Base-by-base conservation (phyloP, 306 rosid genomes). In the Arachis hypogaea region DNA sequence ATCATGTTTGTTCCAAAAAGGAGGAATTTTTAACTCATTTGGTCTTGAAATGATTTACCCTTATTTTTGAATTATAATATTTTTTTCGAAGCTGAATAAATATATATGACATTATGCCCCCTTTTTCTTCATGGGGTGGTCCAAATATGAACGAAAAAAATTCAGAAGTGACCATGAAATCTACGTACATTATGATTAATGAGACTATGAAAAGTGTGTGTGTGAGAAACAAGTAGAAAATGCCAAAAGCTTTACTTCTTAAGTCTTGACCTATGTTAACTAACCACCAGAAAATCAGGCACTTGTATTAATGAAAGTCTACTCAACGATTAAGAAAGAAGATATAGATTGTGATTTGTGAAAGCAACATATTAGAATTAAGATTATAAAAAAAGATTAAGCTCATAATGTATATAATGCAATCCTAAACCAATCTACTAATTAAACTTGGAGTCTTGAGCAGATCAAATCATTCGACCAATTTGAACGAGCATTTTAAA, bases 151-250 rank as follows among this genome's bases (percentile, higher is more conserved):
- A 66, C 55, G 36, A 77, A 77, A 66, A 77, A 1, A 66, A 67
- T 73, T 84, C 65, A 77, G 66, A 52, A 63, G 61, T 80, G 78
- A 65, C 80, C 56, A 2, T 41, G 46, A 67, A 72, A 72, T 72
- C 82, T 62, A 72, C 14, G 52, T 42, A 78, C 59, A 72, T 72
- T 72, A 82, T 81, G 68, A 81, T 81, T 55, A 66, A 77, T 1
- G n/a, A n/a, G 56, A 67, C 64, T 54, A 78, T 38, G 11, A 66
- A 62, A 44, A 52, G 67, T 16, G 57, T 73, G 47, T 38, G 61
- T 4, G 68, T 72, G 70, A 81, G 71, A 49, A 77, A 22, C 84
- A 70, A 84, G 77, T 75, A 74, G 74, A 77, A 80, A 80, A 82
- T 82, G 79, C 76, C 85, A 80, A 82, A 46, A 82, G 61, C 72